Percentiles rank a stretch among this genome's conserved stretches.
phyloP scores from a whole-genome alignment of 805 yeast species.

The Citeromyces matritensis region DNA sequence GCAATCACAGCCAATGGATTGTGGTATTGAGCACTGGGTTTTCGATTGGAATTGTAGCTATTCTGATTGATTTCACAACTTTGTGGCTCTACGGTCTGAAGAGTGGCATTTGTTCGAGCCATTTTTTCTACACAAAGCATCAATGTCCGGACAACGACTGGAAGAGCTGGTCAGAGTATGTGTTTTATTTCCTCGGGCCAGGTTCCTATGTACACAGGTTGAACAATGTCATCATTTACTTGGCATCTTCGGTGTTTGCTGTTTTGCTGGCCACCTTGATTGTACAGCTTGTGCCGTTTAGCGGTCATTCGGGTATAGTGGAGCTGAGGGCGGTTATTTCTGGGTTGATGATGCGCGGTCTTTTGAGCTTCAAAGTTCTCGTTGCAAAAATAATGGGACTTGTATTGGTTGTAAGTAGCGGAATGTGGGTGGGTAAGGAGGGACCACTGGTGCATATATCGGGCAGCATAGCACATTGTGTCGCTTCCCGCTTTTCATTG shows the following conservation, averaged over 20 bases:
- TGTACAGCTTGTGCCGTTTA: constrained; percentile 17
- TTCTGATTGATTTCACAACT: constrained; percentile 30
- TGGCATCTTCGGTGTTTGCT: constrained; percentile 19
- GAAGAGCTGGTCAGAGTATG: constrained; percentile 16
- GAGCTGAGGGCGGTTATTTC: constrained; percentile 56
- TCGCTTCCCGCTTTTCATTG: constrained; percentile 7
- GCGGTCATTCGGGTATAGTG: constrained; percentile 51
- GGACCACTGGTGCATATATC: constrained; percentile 80
- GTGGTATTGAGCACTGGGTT: constrained; percentile 28
- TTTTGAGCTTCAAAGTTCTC: constrained; percentile 37
- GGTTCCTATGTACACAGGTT: constrained; percentile 6
- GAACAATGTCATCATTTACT: constrained; percentile 19
- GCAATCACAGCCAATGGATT: constrained; percentile 25
- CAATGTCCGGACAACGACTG: constrained; percentile 16
- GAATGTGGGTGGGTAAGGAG: constrained; percentile 75
- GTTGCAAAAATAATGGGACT: constrained; percentile 41
- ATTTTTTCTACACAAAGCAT: constrained; percentile 10
- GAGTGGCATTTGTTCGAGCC: constrained; percentile 30
- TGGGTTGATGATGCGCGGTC: constrained; percentile 42
- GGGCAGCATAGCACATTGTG: constrained; percentile 32
- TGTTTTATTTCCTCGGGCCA: constrained; percentile 13
- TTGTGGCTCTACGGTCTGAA: constrained; percentile 36
- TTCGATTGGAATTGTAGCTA: constrained; percentile 29
- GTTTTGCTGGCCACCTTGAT: constrained; percentile 21
- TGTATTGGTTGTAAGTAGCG: constrained; percentile 54